Conservation (phyloP, 163 green algal genomes). For the Chlorella variabilis region DNA sequence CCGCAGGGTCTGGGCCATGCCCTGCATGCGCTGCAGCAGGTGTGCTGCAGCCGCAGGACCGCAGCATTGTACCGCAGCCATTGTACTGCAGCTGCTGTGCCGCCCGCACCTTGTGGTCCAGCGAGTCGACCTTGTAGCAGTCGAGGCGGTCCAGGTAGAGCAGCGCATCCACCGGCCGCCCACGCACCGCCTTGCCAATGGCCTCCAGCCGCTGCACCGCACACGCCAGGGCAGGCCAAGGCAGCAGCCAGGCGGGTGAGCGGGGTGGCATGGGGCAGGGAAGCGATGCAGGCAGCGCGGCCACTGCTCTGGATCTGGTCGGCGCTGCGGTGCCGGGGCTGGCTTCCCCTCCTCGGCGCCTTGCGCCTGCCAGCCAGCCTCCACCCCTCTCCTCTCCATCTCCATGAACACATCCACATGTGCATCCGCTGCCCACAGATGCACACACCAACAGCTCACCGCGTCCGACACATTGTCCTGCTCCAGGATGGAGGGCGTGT, state of each 20-base stretch:
- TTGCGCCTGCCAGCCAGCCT: neutral
- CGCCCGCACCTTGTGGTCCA: slow-evolving; percentile 51
- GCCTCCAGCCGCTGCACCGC: slow-evolving; percentile 40
- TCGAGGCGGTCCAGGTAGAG: slow-evolving; percentile 81
- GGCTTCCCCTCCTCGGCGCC: too few species aligned
- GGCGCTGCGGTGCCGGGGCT: too few species aligned
- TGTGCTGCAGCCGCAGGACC: too few species aligned
- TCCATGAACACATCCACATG: too few species aligned
- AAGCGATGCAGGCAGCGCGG: too few species aligned
- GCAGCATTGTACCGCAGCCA: too few species aligned
- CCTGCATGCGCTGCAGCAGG: too few species aligned
- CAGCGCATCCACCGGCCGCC: slow-evolving; percentile 64
- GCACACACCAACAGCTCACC: too few species aligned
- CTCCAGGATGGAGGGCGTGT: slow-evolving; percentile 78
- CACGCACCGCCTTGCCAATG: slow-evolving; percentile 34
- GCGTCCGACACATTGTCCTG: slow-evolving; percentile 47
- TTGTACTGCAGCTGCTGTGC: too few species aligned
- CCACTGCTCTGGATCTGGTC: too few species aligned
- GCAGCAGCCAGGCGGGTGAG: neutral
- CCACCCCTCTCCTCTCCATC: neutral
- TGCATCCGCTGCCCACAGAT: too few species aligned
- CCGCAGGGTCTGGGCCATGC: too few species aligned
- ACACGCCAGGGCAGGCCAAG: neutral
- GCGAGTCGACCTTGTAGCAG: slow-evolving; percentile 57
- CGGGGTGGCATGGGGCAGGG: neutral